A percentile compares a stretch with the other conserved stretches of the same genome.
These are phyloP conservation scores for Stropharia rugosoannulata DNA, from an alignment of 768 basidiomycete species.

Conservation along the genomic window DNA sequence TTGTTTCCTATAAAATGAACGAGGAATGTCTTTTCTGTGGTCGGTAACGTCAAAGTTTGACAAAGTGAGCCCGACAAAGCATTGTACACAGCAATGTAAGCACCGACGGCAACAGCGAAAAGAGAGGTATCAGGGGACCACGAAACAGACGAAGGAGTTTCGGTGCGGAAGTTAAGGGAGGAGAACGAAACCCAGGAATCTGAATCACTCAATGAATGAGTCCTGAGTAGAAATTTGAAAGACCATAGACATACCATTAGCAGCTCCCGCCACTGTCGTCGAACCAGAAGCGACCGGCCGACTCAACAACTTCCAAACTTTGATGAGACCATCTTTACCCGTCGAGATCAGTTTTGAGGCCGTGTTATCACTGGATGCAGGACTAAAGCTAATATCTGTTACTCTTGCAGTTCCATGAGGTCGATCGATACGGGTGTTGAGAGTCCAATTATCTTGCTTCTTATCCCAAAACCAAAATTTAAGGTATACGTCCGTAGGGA, in stretches of 20 bases:
- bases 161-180: slow-evolving; percentile 65
- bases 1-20: slow-evolving; percentile 67
- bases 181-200: slow-evolving; percentile 84
- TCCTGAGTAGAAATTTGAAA: not conserved
- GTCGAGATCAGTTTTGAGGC: slow-evolving; percentile 63
- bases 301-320: slow-evolving; percentile 72
- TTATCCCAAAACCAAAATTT: slow-evolving; percentile 91
- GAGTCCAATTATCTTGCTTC: slow-evolving; percentile 57
- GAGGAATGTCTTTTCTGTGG: slow-evolving; percentile 42
- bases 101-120: slow-evolving; percentile 68
- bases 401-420: slow-evolving; percentile 75
- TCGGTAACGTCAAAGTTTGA: slow-evolving; percentile 59
- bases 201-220: slow-evolving; percentile 21
- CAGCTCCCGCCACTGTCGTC: slow-evolving; percentile 27
- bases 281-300: slow-evolving; percentile 12
- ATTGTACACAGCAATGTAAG: slow-evolving; percentile 75
- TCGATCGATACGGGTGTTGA: slow-evolving; percentile 88
- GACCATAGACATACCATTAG: slow-evolving; percentile 25
- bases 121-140: slow-evolving; percentile 91
- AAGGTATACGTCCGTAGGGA: slow-evolving; percentile 71
- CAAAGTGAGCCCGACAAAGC: slow-evolving; percentile 57
- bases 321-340: slow-evolving; percentile 73
- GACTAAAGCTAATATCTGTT: slow-evolving; percentile 69
- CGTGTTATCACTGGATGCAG: slow-evolving; percentile 30
- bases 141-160: slow-evolving; percentile 59